These are phyloP conservation scores for Saccharata proteae DNA, from an alignment of 2,329 filamentous ascomycete species.

Conservation along the genomic window DNA sequence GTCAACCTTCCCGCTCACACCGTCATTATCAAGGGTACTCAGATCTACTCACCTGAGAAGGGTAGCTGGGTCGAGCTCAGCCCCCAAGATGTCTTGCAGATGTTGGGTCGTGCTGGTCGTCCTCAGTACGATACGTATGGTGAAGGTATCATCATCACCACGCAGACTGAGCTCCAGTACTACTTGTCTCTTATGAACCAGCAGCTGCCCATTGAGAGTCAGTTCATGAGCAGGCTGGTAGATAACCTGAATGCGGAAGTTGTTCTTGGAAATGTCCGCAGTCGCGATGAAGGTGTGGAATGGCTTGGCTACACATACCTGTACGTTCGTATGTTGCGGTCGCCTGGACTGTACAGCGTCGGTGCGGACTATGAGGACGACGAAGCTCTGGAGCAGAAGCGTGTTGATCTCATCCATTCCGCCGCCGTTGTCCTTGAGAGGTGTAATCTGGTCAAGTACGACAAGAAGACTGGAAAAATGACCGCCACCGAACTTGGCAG, in stretches of 20 bases:
- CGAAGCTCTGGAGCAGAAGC: constrained; percentile 82
- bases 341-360: constrained; percentile 88
- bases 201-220: constrained; percentile 93
- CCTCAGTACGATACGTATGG: constrained; percentile 97
- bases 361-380: constrained; percentile 93
- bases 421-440: constrained; percentile 79
- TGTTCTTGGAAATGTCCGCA: constrained; percentile 85
- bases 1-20: constrained; percentile 96
- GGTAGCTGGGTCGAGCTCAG: constrained; percentile 97
- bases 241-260: constrained; percentile 96
- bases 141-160: constrained; percentile 97
- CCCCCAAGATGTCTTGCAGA: constrained; percentile 94
- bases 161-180: constrained; percentile 89
- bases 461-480: constrained; percentile 79
- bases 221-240: constrained; percentile 81
- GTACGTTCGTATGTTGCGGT: constrained; percentile 94
- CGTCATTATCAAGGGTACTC: constrained; percentile 97
- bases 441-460: constrained; percentile 84
- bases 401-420: constrained; percentile 94
- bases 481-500: constrained; percentile 89
- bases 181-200: constrained; percentile 95
- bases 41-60: constrained; percentile 96
- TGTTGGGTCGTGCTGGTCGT: constrained; percentile 92
- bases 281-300: constrained; percentile 90
- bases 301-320: constrained; percentile 98